Evolutionary conservation across 257 asterid genomes (phyloP).

Genomic region (Petunia axillaris): DNA sequence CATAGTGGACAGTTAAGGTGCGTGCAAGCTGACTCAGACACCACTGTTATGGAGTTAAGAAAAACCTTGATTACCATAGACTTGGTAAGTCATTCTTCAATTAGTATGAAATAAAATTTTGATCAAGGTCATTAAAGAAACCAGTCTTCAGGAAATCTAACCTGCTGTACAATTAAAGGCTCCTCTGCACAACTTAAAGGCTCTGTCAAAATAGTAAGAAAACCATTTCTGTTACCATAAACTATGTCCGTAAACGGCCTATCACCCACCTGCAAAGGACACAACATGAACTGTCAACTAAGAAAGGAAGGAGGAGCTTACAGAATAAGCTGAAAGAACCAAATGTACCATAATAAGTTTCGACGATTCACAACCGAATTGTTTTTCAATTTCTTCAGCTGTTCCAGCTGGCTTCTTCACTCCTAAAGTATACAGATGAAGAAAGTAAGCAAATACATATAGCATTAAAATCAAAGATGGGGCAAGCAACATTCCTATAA

Average conservation of each 20-base stretch:
- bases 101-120: background rate
- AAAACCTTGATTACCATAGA: background rate
- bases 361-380: slow-evolving; percentile 82
- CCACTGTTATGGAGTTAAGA: background rate
- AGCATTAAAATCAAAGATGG: background rate
- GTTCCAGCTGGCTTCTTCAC: slow-evolving; percentile 93
- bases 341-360: slow-evolving; percentile 71
- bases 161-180: slow-evolving; percentile 86
- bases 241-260: slow-evolving; percentile 93
- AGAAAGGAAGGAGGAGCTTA: background rate
- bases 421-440: slow-evolving; percentile 43
- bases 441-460: slow-evolving; percentile 29
- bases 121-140: background rate
- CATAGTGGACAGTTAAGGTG: slow-evolving; percentile 2
- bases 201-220: slow-evolving; percentile 81
- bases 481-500: background rate
- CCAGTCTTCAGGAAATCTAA: slow-evolving; percentile 30
- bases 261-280: slow-evolving; percentile 82
- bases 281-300: slow-evolving; percentile 25
- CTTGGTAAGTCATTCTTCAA: background rate
- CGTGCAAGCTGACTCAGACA: background rate
- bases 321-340: background rate
- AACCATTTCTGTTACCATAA: slow-evolving; percentile 85
- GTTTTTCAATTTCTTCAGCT: slow-evolving; percentile 83
- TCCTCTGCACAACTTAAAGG: slow-evolving; percentile 81